These are phyloP conservation scores for Phytophthora sp. DNA, from an alignment of 352 stramenopile species.

Conservation along the genomic window DNA sequence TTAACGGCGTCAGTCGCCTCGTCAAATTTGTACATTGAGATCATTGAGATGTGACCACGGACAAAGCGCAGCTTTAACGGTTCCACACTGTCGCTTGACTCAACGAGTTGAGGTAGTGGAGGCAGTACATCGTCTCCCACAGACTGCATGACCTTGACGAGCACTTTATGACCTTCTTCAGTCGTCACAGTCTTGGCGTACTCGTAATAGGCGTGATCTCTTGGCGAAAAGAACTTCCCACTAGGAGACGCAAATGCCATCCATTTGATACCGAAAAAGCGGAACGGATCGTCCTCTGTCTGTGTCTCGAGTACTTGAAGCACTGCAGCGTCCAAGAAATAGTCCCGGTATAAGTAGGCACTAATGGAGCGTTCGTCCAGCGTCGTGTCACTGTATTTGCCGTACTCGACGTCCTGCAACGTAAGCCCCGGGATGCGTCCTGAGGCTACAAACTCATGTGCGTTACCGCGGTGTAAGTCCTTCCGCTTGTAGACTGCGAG, in stretches of 20 bases:
- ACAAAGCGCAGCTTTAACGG: conserved; percentile 58
- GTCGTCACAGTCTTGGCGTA: conserved; percentile 58
- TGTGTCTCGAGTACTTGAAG: conserved; percentile 67
- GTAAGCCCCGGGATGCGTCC: conserved; percentile 63
- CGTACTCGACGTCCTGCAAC: conserved; percentile 72
- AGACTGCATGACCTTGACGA: conserved; percentile 67
- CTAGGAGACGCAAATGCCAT: conserved; percentile 52
- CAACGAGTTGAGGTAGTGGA: conserved; percentile 32
- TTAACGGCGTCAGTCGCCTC: conserved; percentile 57
- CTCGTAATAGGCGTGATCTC: conserved; percentile 70
- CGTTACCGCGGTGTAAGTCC: conserved; percentile 23
- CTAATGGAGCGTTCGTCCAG: conserved; percentile 65
- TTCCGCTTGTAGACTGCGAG: conserved; percentile 57
- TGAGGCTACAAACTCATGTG: conserved; percentile 57
- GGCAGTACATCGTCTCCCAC: conserved; percentile 60
- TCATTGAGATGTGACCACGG: conserved; percentile 57
- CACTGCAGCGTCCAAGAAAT: conserved; percentile 74
- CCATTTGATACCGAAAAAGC: conserved; percentile 85
- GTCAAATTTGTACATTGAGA: conserved; percentile 72
- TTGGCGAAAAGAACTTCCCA: conserved; percentile 54
- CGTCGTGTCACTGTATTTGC: conserved; percentile 74
- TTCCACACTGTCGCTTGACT: conserved; percentile 37
- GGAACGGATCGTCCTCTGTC: conserved; percentile 65
- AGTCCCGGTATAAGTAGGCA: conserved; percentile 64
- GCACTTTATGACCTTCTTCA: conserved; percentile 53